Evolutionary conservation across 768 basidiomycete species (phyloP).

Genomic region (Kwoniella pini): DNA sequence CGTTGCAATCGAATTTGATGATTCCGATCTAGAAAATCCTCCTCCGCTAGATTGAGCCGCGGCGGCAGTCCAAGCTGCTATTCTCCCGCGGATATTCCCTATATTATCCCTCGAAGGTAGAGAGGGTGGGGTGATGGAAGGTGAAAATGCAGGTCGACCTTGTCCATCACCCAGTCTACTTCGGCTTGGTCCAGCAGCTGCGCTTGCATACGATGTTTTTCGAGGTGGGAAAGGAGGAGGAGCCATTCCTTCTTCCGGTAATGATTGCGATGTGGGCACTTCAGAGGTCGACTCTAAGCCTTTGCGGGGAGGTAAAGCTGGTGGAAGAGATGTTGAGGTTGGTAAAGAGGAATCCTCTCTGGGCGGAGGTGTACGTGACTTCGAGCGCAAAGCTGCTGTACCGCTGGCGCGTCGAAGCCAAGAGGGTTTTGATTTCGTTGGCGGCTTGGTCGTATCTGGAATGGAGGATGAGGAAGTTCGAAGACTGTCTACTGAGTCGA

Average conservation of each 20-base stretch:
- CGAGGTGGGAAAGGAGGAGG: slow-evolving; percentile 27
- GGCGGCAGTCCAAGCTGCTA: slow-evolving; percentile 44
- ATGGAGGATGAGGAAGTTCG: slow-evolving; percentile 3
- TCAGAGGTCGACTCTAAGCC: slow-evolving; percentile 4
- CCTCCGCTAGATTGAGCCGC: slow-evolving; percentile 17
- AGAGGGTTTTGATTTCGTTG: slow-evolving; percentile 39
- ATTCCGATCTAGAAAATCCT: slow-evolving; percentile 32
- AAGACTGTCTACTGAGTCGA: slow-evolving; percentile 10
- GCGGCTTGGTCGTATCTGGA: slow-evolving; percentile 23
- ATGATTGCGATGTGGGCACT: slow-evolving; percentile 10
- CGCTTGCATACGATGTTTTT: slow-evolving; percentile 30
- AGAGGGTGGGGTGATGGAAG: slow-evolving; percentile 20
- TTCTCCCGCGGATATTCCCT: slow-evolving; percentile 34
- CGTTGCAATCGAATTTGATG: slow-evolving; percentile 27
- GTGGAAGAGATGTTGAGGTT: slow-evolving; percentile 32
- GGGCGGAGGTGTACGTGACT: slow-evolving; percentile 32
- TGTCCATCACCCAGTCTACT: slow-evolving; percentile 37
- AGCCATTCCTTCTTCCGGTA: slow-evolving; percentile 14
- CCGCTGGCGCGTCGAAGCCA: slow-evolving; percentile 44
- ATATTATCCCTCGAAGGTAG: slow-evolving; percentile 35
- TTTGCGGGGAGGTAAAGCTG: slow-evolving; percentile 38
- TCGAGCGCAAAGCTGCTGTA: slow-evolving; percentile 32
- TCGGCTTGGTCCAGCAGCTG: slow-evolving; percentile 27
- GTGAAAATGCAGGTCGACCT: slow-evolving; percentile 42
- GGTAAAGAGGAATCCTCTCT: slow-evolving; percentile 26